These are phyloP conservation scores for Parachaetomium inaequale DNA, from an alignment of 495 filamentous ascomycete species.

Conservation along the genomic window DNA sequence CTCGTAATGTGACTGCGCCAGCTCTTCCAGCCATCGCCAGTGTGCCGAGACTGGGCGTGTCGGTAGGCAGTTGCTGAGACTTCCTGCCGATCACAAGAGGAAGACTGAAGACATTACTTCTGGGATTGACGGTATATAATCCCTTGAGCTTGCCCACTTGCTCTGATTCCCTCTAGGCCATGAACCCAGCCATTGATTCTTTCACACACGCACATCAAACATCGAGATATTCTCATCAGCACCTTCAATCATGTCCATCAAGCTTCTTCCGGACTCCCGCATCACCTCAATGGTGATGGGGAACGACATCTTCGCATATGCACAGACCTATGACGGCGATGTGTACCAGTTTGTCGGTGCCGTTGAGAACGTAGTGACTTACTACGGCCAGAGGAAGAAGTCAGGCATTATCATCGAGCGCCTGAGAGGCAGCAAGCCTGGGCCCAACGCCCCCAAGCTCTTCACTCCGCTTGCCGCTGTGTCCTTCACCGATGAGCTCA, in stretches of 20 bases:
- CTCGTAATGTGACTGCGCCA: background rate
- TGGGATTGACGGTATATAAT: background rate
- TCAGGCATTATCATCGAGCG: constrained; percentile 3
- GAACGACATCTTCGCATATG: background rate
- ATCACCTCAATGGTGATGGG: constrained; percentile 2
- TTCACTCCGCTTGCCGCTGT: background rate
- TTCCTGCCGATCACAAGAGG: background rate
- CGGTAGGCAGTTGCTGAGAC: too few relatives aligned
- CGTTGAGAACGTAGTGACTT: background rate
- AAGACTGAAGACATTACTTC: background rate
- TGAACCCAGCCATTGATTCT: background rate
- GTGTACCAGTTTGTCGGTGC: background rate
- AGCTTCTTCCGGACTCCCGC: background rate
- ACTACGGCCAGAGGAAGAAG: constrained; percentile 7
- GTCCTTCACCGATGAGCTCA: background rate
- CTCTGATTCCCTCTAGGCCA: background rate
- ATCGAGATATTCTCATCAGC: background rate
- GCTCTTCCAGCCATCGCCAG: background rate
- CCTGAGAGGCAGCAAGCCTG: background rate
- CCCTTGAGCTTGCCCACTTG: background rate
- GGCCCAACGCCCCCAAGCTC: constrained; percentile 3
- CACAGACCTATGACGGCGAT: background rate
- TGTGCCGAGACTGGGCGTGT: too few relatives aligned
- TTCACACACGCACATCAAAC: background rate
- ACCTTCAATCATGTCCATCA: background rate